Conservation (phyloP, 2,329 filamentous ascomycete genomes). For the Dothideomycetes sp. region DNA sequence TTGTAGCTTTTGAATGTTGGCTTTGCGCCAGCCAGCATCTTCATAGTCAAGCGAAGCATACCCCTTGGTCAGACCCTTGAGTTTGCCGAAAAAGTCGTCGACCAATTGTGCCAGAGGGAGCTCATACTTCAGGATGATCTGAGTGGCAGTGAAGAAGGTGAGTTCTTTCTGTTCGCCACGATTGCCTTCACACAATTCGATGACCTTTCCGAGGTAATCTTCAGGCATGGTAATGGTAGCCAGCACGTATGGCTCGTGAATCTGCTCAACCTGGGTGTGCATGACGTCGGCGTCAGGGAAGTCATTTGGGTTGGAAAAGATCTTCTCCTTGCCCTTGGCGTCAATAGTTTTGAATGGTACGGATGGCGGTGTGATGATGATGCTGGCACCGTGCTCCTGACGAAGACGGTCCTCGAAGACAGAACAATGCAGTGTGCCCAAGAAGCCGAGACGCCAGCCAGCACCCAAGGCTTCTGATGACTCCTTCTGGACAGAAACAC, state of each 20-base stretch:
- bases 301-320: conserved; percentile 76
- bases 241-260: conserved; percentile 66
- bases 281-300: conserved; percentile 67
- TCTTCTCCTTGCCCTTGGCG: conserved; percentile 63
- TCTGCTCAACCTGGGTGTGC: conserved; percentile 47
- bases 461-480: conserved; percentile 87
- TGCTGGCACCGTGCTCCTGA: conserved; percentile 86
- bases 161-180: conserved; percentile 80
- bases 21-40: conserved; percentile 77
- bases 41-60: conserved; percentile 97
- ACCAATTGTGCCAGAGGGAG: conserved; percentile 83
- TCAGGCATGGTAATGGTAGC: conserved; percentile 86
- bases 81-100: conserved; percentile 93
- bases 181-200: conserved; percentile 86
- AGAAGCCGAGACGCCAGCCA: conserved; percentile 86
- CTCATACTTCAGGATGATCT: conserved; percentile 91
- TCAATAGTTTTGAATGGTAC: conserved; percentile 84
- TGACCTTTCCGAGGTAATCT: conserved; percentile 87
- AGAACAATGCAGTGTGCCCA: conserved; percentile 97
- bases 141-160: conserved; percentile 82
- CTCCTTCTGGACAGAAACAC: conserved; percentile 88
- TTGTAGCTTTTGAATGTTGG: conserved; percentile 78
- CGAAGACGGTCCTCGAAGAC: conserved; percentile 93
- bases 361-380: conserved; percentile 94
- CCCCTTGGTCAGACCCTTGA: conserved; percentile 88